These are phyloP conservation scores for Chamaecrista fasciculata DNA, from an alignment of 306 rosid genomes.

Conservation along the genomic window DNA sequence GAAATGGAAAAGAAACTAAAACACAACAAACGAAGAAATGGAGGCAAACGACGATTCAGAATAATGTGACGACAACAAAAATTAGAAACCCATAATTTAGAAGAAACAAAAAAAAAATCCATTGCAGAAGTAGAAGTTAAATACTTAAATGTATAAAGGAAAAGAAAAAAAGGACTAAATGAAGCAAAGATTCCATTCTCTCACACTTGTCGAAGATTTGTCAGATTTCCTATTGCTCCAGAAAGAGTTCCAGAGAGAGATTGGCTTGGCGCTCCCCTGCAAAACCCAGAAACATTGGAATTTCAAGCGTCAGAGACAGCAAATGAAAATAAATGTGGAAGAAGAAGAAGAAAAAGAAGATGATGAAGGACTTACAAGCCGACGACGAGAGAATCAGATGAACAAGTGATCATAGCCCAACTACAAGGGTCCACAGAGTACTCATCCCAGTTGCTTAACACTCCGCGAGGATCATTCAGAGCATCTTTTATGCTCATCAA, in stretches of 20 bases:
- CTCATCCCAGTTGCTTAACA: slow-evolving; percentile 80
- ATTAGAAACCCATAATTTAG: background rate
- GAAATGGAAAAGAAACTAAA: background rate
- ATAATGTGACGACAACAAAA: background rate
- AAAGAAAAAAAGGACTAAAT: background rate
- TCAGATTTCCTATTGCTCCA: slow-evolving; percentile 60
- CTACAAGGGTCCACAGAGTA: slow-evolving; percentile 96
- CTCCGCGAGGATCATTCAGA: slow-evolving; percentile 79
- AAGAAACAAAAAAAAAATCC: background rate
- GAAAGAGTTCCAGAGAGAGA: slow-evolving; percentile 62
- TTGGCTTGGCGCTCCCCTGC: slow-evolving; percentile 75
- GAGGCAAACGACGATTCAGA: background rate
- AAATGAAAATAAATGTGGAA: background rate
- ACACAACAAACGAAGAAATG: background rate
- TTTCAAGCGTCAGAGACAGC: background rate
- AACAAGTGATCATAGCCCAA: slow-evolving; percentile 92
- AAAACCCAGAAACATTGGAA: slow-evolving; percentile 21
- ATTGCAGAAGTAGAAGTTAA: background rate
- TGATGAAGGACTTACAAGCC: slow-evolving; percentile 62
- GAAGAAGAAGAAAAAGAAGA: background rate
- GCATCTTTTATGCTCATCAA: slow-evolving; percentile 49
- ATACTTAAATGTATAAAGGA: background rate
- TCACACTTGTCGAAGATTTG: slow-evolving; percentile 75
- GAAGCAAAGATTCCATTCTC: slow-evolving; percentile 11
- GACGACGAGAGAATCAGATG: slow-evolving; percentile 61